A percentile compares a stretch with the other conserved stretches of the same genome.
Conservation (phyloP, 192 early-diverging fungal species). For the Allomyces macrogynus region DNA sequence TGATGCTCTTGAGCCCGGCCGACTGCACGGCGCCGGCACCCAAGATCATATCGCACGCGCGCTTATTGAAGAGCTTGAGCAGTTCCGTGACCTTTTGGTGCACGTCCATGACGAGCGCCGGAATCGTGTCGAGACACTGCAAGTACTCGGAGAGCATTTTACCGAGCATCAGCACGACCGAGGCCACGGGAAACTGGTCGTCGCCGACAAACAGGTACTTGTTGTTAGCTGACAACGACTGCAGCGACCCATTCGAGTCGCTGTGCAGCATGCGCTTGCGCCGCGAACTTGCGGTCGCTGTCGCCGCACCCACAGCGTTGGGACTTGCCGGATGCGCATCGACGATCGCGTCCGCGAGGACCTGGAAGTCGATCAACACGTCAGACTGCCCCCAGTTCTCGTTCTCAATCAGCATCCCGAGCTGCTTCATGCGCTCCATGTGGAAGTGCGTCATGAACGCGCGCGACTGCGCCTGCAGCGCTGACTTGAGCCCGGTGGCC, state of each 20-base stretch:
- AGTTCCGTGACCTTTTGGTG: slow-evolving; percentile 75
- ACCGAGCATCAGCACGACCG: slow-evolving; percentile 66
- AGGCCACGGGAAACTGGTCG: slow-evolving; percentile 68
- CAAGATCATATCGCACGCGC: slow-evolving; percentile 89
- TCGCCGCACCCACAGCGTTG: slow-evolving; percentile 16
- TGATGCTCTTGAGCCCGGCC: slow-evolving; percentile 92
- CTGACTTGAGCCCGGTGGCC: background rate
- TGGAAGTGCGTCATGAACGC: slow-evolving; percentile 84
- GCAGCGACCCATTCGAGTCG: background rate
- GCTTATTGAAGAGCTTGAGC: slow-evolving; percentile 79
- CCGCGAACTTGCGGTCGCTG: background rate
- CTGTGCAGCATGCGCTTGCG: background rate
- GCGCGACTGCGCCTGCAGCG: background rate
- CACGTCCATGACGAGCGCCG: slow-evolving; percentile 57
- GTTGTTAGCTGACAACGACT: background rate
- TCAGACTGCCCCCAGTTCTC: slow-evolving; percentile 90
- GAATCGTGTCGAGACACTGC: slow-evolving; percentile 59
- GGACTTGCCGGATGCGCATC: slow-evolving; percentile 20
- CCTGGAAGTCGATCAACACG: slow-evolving; percentile 82
- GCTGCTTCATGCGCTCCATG: slow-evolving; percentile 71
- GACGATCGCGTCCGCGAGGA: slow-evolving; percentile 52
- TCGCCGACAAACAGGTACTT: slow-evolving; percentile 55
- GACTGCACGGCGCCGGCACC: slow-evolving; percentile 92
- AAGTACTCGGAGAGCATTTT: slow-evolving; percentile 87
- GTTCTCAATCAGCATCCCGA: slow-evolving; percentile 72